phyloP scores from a whole-genome alignment of 2,329 filamentous ascomycete species.

The Lasiodiplodia citricola region DNA sequence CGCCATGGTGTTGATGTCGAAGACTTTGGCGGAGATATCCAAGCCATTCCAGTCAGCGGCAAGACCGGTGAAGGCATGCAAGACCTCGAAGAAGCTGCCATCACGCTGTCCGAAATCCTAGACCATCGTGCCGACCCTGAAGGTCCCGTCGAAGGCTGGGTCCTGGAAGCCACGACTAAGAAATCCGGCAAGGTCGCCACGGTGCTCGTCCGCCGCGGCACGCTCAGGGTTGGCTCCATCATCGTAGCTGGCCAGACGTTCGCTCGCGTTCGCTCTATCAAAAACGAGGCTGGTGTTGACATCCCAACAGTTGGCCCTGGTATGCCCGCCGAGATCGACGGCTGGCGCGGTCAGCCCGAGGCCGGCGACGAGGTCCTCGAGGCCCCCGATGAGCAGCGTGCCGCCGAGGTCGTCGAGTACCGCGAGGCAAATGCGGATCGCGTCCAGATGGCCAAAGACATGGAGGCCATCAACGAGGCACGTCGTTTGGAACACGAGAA shows the following conservation, averaged over 20 bases:
- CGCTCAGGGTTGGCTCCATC: conserved; percentile 77
- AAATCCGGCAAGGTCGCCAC: conserved; percentile 84
- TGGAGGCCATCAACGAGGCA: conserved; percentile 76
- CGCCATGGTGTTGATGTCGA: conserved; percentile 87
- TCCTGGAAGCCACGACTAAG: conserved; percentile 91
- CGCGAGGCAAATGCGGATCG: conserved; percentile 74
- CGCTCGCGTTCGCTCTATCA: conserved; percentile 81
- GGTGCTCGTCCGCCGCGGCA: conserved; percentile 85
- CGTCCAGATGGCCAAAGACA: conserved; percentile 67
- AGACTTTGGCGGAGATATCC: conserved; percentile 92
- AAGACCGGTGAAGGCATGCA: conserved; percentile 93
- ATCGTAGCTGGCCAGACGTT: conserved; percentile 89
- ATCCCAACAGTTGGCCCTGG: conserved; percentile 80
- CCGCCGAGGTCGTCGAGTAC: conserved; percentile 78
- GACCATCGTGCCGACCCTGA: conserved; percentile 83
- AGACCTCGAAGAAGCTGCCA: conserved; percentile 87
- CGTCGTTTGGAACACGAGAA: conserved; percentile 65
- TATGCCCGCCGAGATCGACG: conserved; percentile 88
- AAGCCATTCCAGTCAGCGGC: conserved; percentile 88
- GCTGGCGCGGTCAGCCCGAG: conserved; percentile 87
- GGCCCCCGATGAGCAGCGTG: conserved; percentile 76
- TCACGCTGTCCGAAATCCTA: conserved; percentile 85
- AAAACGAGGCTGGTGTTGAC: conserved; percentile 80
- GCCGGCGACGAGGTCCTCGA: conserved; percentile 90
- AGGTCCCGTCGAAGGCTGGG: conserved; percentile 86